Conservation (phyloP, 1,284 basidiomycete genomes). For the Moesziomyces aphidis region DNA sequence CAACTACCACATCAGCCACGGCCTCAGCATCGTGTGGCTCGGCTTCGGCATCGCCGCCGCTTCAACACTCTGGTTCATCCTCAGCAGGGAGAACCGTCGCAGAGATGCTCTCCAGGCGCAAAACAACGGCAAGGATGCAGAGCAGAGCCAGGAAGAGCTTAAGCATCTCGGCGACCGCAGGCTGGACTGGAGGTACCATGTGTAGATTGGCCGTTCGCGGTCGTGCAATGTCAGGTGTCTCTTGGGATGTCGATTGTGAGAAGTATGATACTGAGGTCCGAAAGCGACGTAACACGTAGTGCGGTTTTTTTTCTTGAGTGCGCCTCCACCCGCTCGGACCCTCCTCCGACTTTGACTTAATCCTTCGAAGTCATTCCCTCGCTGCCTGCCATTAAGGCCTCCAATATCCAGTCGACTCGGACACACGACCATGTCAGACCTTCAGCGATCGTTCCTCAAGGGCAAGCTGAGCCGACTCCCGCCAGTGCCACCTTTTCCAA, state of each 20-base stretch:
- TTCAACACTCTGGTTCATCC: constrained; percentile 72
- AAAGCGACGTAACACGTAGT: neutral
- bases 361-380: neutral
- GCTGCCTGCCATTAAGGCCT: neutral
- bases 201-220: neutral
- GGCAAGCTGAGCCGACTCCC: constrained; percentile 42
- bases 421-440: constrained; percentile 29
- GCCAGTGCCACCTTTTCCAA: constrained; percentile 38
- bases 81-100: constrained; percentile 73
- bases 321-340: neutral
- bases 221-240: no score
- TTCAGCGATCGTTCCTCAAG: constrained; percentile 44
- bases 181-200: constrained; percentile 42
- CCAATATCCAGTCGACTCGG: neutral
- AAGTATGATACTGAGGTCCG: no score
- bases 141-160: constrained; percentile 12
- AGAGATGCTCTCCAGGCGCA: constrained; percentile 16
- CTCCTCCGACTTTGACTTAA: neutral
- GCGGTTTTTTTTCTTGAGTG: neutral
- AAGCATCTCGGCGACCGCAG: constrained; percentile 28
- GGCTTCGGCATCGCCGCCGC: constrained; percentile 71
- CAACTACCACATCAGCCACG: constrained; percentile 74
- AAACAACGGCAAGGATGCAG: neutral
- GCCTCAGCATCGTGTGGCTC: constrained; percentile 61
- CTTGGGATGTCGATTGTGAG: no score